These are phyloP conservation scores for Tricholoma sp. DNA, from an alignment of 768 basidiomycete genomes.

Conservation along the genomic window DNA sequence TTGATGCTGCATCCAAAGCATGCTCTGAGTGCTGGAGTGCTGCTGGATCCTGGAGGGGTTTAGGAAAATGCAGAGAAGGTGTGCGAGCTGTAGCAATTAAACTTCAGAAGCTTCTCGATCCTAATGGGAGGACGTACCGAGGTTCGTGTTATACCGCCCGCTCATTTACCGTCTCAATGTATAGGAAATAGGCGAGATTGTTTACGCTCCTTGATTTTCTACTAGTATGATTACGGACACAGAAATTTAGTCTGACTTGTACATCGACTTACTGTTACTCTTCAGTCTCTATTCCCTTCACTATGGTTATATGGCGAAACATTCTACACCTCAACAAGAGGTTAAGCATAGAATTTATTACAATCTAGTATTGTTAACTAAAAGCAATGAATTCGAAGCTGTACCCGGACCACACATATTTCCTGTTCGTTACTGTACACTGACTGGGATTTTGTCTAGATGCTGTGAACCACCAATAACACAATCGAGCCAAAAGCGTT, in stretches of 20 bases:
- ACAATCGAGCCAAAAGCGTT: neutral
- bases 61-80: conserved; percentile 58
- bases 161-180: conserved; percentile 1
- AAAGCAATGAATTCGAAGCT: neutral
- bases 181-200: conserved; percentile 25
- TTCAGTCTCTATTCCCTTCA: too few species aligned
- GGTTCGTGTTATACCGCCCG: conserved; percentile 20
- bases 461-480: neutral
- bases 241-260: too few species aligned
- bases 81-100: conserved; percentile 58
- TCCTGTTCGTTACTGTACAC: neutral
- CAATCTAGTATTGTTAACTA: neutral
- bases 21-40: conserved; percentile 83
- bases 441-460: neutral
- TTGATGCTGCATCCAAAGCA: conserved; percentile 62
- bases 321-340: too few species aligned
- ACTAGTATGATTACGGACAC: neutral
- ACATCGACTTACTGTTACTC: too few species aligned
- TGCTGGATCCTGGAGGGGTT: conserved; percentile 61
- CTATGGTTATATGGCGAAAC: too few species aligned
- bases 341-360: too few species aligned
- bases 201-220: conserved; percentile 31
- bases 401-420: neutral
- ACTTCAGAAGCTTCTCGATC: conserved; percentile 53
- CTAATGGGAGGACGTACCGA: conserved; percentile 47